Evolutionary conservation across 768 basidiomycete species (phyloP).

Genomic region (Boletus rufocinnamomeus): DNA sequence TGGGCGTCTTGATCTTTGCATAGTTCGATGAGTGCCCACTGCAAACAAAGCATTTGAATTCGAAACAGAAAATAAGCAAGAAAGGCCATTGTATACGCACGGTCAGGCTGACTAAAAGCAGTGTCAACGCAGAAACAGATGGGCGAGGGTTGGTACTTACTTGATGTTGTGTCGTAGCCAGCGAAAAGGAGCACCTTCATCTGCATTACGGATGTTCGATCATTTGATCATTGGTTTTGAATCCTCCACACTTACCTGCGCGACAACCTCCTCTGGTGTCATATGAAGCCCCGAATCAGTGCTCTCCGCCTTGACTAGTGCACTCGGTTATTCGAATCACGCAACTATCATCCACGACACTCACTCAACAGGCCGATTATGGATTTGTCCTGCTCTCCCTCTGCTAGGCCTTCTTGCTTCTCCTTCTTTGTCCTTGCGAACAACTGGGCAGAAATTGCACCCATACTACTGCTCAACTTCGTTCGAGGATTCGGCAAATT

Average conservation of each 20-base stretch:
- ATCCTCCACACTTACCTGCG: conserved; percentile 24
- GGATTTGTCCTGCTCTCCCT: conserved; percentile 36
- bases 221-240: neutral
- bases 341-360: conserved; percentile 5
- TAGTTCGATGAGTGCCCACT: conserved; percentile 60
- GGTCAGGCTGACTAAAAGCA: conserved; percentile 27
- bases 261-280: conserved; percentile 43
- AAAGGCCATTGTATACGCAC: conserved; percentile 6
- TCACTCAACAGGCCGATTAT: conserved; percentile 41
- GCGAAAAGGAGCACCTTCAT: conserved; percentile 42
- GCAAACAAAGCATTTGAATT: neutral
- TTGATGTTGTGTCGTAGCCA: conserved; percentile 46
- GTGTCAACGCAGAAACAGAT: neutral
- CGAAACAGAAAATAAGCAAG: no score
- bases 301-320: conserved; percentile 41
- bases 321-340: neutral
- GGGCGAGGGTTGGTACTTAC: conserved; percentile 18
- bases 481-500: conserved; percentile 35
- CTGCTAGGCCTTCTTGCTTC: conserved; percentile 29
- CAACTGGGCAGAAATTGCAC: conserved; percentile 36
- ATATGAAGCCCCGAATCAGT: conserved; percentile 34
- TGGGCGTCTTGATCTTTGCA: conserved; percentile 46
- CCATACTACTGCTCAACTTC: conserved; percentile 31
- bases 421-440: conserved; percentile 37
- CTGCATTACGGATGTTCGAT: conserved; percentile 8